phyloP scores from a whole-genome alignment of 1,284 basidiomycete genomes.

The Grifola frondosa region DNA sequence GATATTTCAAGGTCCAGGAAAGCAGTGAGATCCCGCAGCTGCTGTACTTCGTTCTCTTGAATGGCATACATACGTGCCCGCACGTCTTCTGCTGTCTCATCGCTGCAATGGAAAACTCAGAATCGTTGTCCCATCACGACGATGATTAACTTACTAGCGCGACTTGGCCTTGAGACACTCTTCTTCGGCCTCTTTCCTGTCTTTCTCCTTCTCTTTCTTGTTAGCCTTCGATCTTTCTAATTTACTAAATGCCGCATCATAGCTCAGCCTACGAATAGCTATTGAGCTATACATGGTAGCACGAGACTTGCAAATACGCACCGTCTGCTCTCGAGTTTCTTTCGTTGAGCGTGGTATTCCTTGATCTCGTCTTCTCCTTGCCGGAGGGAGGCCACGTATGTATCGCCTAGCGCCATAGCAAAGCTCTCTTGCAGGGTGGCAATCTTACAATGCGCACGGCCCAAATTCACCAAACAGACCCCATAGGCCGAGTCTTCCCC shows the following conservation, averaged over 20 bases:
- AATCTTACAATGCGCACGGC: constrained; percentile 79
- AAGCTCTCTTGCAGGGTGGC: constrained; percentile 81
- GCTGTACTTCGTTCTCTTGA: constrained; percentile 72
- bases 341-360: constrained; percentile 67
- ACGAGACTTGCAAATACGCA: constrained; percentile 25
- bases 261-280: constrained; percentile 53
- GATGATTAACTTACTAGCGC: constrained; percentile 63
- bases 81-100: constrained; percentile 80
- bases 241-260: constrained; percentile 72
- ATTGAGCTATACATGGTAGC: background rate
- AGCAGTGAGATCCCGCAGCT: constrained; percentile 64
- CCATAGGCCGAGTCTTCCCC: constrained; percentile 72
- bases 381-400: constrained; percentile 66
- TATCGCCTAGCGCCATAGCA: constrained; percentile 67
- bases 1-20: constrained; percentile 74
- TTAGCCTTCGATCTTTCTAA: constrained; percentile 61
- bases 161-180: constrained; percentile 68
- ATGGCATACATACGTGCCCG: constrained; percentile 72
- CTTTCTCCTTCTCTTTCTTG: constrained; percentile 74
- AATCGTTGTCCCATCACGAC: background rate
- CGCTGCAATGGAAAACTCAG: constrained; percentile 42
- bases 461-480: constrained; percentile 68
- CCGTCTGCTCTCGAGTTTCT: constrained; percentile 83
- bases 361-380: constrained; percentile 65
- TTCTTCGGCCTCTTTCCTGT: constrained; percentile 70